Conservation (phyloP, 139 green algal species). For the Chlamydomonas incerta region DNA sequence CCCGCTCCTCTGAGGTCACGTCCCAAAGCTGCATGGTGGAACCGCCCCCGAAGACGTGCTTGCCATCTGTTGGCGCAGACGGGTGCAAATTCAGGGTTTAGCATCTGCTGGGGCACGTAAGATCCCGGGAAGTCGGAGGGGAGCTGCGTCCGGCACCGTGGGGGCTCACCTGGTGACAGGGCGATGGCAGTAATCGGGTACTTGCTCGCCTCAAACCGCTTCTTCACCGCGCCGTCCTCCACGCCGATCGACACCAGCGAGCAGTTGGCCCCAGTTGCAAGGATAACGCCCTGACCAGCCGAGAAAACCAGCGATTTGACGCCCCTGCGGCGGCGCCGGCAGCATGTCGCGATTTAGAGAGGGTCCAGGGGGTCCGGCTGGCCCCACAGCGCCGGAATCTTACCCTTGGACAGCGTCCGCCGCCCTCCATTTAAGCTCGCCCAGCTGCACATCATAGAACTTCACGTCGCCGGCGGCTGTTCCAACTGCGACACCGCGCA, state of each 20-base stretch:
- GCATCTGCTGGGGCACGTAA: too few relatives aligned
- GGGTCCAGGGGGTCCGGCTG: not conserved
- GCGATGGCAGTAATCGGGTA: constrained; percentile 59
- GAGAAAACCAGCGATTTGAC: constrained; percentile 50
- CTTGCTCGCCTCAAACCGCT: constrained; percentile 66
- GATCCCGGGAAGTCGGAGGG: not conserved
- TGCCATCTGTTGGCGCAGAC: constrained; percentile 54
- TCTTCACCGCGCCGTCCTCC: constrained; percentile 32
- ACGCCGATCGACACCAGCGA: constrained; percentile 36
- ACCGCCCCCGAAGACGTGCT: constrained; percentile 60
- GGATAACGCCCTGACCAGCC: constrained; percentile 17
- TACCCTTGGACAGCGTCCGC: constrained; percentile 69
- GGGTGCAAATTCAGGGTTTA: too few relatives aligned
- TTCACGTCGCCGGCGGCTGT: constrained; percentile 68
- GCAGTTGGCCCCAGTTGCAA: constrained; percentile 40
- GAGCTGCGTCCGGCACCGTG: not conserved
- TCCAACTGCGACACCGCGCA: constrained; percentile 57
- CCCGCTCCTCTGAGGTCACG: constrained; percentile 49
- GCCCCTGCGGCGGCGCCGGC: constrained; percentile 41
- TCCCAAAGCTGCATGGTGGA: constrained; percentile 74
- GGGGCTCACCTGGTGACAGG: constrained; percentile 54
- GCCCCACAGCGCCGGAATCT: not conserved
- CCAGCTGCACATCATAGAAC: constrained; percentile 64
- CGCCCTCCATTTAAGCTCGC: constrained; percentile 65
- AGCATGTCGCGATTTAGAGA: not conserved